phyloP scores from a whole-genome alignment of 2,329 filamentous ascomycete genomes.

The Leptosphaerulina australis region DNA sequence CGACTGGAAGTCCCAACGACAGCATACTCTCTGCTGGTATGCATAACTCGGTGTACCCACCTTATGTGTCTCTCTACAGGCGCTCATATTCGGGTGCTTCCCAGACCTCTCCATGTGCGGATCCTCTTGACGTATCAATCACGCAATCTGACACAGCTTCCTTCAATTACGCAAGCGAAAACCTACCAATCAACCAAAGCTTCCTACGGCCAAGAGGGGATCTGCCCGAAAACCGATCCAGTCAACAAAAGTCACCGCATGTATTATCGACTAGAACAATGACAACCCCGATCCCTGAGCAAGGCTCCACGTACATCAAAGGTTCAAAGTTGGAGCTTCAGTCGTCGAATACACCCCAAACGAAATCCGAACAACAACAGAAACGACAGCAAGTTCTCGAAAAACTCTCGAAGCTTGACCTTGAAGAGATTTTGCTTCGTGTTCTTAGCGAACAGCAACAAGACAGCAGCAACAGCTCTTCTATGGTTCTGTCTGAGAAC shows the following conservation, averaged over 20 bases:
- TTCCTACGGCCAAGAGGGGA: background rate
- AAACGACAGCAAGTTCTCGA: constrained; percentile 22
- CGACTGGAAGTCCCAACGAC: background rate
- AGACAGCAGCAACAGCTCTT: background rate
- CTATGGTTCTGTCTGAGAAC: background rate
- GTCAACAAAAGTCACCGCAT: background rate
- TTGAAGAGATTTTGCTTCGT: constrained; percentile 17
- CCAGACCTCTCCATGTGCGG: background rate
- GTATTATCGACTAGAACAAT: background rate
- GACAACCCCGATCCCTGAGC: background rate
- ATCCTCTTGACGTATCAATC: background rate
- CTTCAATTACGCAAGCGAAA: background rate
- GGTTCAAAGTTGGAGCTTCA: background rate
- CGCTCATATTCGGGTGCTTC: background rate
- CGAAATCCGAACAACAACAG: constrained; percentile 43
- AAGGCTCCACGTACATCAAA: no score
- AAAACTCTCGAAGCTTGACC: constrained; percentile 31
- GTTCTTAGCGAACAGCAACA: background rate
- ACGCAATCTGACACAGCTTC: background rate
- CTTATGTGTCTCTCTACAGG: background rate
- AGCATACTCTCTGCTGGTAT: background rate
- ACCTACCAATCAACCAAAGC: background rate
- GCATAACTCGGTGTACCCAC: background rate
- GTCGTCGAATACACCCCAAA: constrained; percentile 28
- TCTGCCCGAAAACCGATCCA: no score